Evolutionary conservation across 805 yeast species (phyloP), one percentile per base, ranked within the genome.

Genomic region (Starmera pachycereana): DNA sequence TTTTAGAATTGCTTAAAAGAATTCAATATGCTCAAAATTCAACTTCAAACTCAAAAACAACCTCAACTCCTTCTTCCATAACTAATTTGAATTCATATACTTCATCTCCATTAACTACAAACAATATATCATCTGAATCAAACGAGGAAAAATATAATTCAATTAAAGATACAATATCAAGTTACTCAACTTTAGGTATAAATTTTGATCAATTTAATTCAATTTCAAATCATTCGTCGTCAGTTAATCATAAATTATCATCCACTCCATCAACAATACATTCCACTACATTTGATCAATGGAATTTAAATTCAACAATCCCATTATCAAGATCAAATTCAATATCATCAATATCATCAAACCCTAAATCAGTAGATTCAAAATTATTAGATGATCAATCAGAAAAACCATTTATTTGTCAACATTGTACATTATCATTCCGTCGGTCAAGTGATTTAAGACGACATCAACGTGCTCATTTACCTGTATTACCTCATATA

Each of bases 391-490:
- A n/a, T 11, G 30, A 11, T 33, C 42, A 32, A 33, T 31, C 38
- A 10, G 52, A 51, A 22, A 61, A 74, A 45, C 71, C 72, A 35
- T 78, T 68, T 49, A 65, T 72, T 6, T 83, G 94, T 56, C 51
- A 57, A 6, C 70, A 72, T 46, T 83, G 94, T 57, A 57, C 69
- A 3, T 62, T 80, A 61, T 69, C 76, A 30, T 83, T 83, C 56
- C 67, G 81, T 39, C 64, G 92, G 32, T 72, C 82, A 1, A 71
- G 80, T 3, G 90, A 81, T 58, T 65, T 81, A 48, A 78, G 78
- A 54, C 68, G 90, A 41, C 92, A 82, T 53, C 84, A 78, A 50
- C 77, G 82, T 52, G 85, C 81, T 34, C 94, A 83, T 59, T 60
- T 80, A 36, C 68, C 77, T 19, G 74, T 80, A 2, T 73, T 85